Base-by-base conservation (phyloP, 495 filamentous ascomycete genomes). In the Aspergillus panamensis region DNA sequence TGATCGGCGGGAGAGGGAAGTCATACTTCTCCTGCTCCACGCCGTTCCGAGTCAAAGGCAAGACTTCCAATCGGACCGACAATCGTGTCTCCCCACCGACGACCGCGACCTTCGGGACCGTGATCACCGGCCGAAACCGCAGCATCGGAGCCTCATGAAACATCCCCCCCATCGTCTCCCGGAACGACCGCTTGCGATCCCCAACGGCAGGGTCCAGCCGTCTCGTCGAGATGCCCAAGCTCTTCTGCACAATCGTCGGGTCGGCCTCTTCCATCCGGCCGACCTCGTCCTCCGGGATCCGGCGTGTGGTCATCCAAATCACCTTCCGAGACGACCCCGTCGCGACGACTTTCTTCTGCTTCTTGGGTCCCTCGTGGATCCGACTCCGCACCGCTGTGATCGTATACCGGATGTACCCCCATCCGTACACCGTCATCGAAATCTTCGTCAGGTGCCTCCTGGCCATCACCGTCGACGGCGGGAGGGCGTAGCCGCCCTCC, bases 391-490 rank as follows among this genome's bases (percentile, higher is more conserved):
- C 16, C 1, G 42, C 42, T 1, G 42, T 45, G 1, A 45, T 6
- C 5, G 42, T 45, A 4, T 45, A 45, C 1, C 42, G 42, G 9
- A 45, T 45, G 17, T 45, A 45, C 5, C 42, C 42, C 42, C 42
- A 20, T 17, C 42, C 42, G 9, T 8, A 45, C 0, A 45, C 17
- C 42, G n/a, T 45, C 8, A 16, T 32, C 8, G 48, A 32, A n/a
- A 31, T 6, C 9, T 33, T 25, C 25, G 8, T 33, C 1, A 51
- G 20, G 14, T 17, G 8, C 13, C 42, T 44, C 4, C 20, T 44
- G 1, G 9, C 20, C 53, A 45, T 44, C 20, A 16, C 31, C 39
- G 48, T 56, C 17, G 53, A 56, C 3, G 53, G 53, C 6, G 53
- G 53, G 10, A 56, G 44, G n/a, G 16, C 40, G 13, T 56, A 47